A percentile compares a stretch with the other conserved stretches of the same genome.
phyloP scores from a whole-genome alignment of 805 yeast genomes.

The Suhomyces pyralidae region DNA sequence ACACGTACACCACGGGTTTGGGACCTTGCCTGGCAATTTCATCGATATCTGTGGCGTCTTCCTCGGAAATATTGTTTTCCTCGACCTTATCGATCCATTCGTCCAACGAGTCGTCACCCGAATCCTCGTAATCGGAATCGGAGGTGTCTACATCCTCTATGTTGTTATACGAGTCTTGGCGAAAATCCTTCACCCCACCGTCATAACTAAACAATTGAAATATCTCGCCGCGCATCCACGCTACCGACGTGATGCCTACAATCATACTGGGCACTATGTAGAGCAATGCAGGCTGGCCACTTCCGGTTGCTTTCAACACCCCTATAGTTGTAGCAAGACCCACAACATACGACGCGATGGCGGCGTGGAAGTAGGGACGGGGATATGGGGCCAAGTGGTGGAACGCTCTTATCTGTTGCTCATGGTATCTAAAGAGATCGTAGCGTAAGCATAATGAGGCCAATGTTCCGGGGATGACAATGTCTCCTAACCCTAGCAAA shows the following conservation, averaged over 20 bases:
- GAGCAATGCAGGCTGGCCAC: slow-evolving; percentile 67
- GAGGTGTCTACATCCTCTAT: slow-evolving; percentile 5
- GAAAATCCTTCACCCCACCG: slow-evolving; percentile 23
- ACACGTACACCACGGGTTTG: slow-evolving; percentile 1
- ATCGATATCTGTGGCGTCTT: slow-evolving; percentile 12
- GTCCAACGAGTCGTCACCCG: slow-evolving; percentile 16
- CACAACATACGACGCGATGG: slow-evolving; percentile 47
- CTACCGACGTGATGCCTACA: slow-evolving; percentile 30
- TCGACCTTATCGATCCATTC: slow-evolving; percentile 20
- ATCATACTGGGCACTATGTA: slow-evolving; percentile 54
- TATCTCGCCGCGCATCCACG: slow-evolving; percentile 42
- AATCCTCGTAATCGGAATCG: slow-evolving; percentile 15
- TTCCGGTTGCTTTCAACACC: slow-evolving; percentile 34
- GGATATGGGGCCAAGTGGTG: slow-evolving; percentile 38
- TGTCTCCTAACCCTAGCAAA: slow-evolving; percentile 64
- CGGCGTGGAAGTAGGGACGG: slow-evolving; percentile 45
- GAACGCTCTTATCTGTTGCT: slow-evolving; percentile 20
- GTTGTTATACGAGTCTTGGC: slow-evolving; percentile 12
- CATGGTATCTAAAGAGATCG: slow-evolving; percentile 41
- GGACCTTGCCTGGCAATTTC: slow-evolving; percentile 3
- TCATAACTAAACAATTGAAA: slow-evolving; percentile 29
- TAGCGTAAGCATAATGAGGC: slow-evolving; percentile 52
- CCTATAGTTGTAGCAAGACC: slow-evolving; percentile 45
- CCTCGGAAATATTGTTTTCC: slow-evolving; percentile 10
- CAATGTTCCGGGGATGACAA: slow-evolving; percentile 57